Base-by-base conservation (phyloP, 768 basidiomycete species). In the Suillus alpinus region DNA sequence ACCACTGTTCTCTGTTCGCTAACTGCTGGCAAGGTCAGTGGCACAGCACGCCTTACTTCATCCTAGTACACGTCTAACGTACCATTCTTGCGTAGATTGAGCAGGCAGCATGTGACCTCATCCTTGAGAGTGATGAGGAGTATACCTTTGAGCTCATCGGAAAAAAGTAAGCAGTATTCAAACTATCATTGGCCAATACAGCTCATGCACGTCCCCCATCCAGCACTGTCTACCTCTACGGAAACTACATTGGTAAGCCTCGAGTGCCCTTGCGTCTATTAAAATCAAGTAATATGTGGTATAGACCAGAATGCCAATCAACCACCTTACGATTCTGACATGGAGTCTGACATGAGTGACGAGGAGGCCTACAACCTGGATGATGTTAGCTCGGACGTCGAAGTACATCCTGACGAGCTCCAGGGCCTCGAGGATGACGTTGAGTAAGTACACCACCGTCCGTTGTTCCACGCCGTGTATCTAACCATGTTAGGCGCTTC, bases 331-430 rank as follows among this genome's bases (percentile, higher is more conserved):
- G 82, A 78, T 41, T 75, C 76, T 44, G 83, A 86, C 57, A 69
- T 74, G n/a, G 86, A 70, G 2, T 58, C 57, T 32, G 80, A 65
- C 32, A 60, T 59, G 23, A 70, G 74, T 26, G 83, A 89, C 46
- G 86, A 84, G 55, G 86, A 76, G 0, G 70, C 65, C 0, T 89
- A 82, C 63, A 81, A 86, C 66, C 80, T 91, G n/a, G 82, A 80
- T 41, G 88, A 91, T 60, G 87, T 93, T 57, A 88, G 87, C 75
- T 92, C 88, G 6, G 93, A 94, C 67, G 90, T 92, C 43, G 91
- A 94, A 69, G 79, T 94, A 67, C 81, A 88, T 64, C 79, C 80
- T 0, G 81, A 81, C 40, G 88, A 87, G 14, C 63, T 89, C 16
- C 23, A 55, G 39, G 85, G 85, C 60, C 82, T 78, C 18, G 75